phyloP scores from a whole-genome alignment of 148 eudicot genomes.

The Chenopodium formosanum region DNA sequence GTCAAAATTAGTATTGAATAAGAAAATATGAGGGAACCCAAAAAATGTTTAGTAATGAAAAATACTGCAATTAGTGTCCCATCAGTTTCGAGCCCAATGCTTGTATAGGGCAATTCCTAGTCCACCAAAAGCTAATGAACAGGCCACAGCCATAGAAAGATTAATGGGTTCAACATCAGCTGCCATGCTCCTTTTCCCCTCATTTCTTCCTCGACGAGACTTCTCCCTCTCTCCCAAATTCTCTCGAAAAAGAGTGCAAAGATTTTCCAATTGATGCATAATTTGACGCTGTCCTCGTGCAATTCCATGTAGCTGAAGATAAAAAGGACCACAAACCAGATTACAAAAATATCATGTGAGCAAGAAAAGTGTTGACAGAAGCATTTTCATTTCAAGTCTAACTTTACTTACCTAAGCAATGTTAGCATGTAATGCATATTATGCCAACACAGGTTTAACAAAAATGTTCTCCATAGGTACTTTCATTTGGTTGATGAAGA shows the following conservation, averaged over 20 bases:
- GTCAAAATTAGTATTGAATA: slow-evolving; percentile 15
- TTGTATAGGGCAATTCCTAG: slow-evolving; percentile 64
- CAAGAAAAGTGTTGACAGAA: background rate
- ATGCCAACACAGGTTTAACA: no score
- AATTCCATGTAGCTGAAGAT: slow-evolving; percentile 51
- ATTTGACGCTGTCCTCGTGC: slow-evolving; percentile 82
- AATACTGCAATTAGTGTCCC: slow-evolving; percentile 10
- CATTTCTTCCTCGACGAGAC: slow-evolving; percentile 32
- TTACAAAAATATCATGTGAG: background rate
- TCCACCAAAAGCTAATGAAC: slow-evolving; percentile 56
- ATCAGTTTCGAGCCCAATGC: slow-evolving; percentile 53
- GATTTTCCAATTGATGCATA: slow-evolving; percentile 75
- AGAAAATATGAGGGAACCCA: background rate
- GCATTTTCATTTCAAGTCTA: background rate
- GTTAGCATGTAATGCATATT: no score
- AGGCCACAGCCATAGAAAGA: slow-evolving; percentile 34
- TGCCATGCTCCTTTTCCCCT: slow-evolving; percentile 32
- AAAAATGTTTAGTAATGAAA: background rate
- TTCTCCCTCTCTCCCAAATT: slow-evolving; percentile 46
- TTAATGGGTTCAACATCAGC: slow-evolving; percentile 32
- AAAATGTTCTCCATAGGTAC: no score
- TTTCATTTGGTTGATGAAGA: no score
- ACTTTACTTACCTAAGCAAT: no score
- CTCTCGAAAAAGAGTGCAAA: slow-evolving; percentile 59
- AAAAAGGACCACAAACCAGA: background rate